These are phyloP conservation scores for Aspergillus sp. DNA, from an alignment of 2,329 filamentous ascomycete species.

Conservation along the genomic window DNA sequence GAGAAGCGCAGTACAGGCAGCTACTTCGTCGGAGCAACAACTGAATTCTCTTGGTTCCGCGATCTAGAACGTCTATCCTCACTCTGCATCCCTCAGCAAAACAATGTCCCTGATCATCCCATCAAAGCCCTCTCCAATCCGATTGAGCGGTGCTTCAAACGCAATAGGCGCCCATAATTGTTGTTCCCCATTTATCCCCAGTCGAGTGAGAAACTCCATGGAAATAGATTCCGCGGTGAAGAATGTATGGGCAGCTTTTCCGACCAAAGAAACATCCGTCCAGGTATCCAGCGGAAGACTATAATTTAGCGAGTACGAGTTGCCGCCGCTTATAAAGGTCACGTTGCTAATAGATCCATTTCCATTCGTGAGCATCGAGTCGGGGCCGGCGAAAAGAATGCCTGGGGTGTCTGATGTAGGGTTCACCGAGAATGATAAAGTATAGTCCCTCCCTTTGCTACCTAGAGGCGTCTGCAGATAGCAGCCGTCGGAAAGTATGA, in stretches of 20 bases:
- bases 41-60: too few relatives aligned
- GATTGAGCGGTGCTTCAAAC: background rate
- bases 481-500: conserved; percentile 41
- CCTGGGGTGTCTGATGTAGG: conserved; percentile 35
- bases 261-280: conserved; percentile 16
- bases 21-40: background rate
- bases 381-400: conserved; percentile 44
- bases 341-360: conserved; percentile 36
- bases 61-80: background rate
- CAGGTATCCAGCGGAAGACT: conserved; percentile 39
- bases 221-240: background rate
- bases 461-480: conserved; percentile 47
- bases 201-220: background rate
- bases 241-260: background rate
- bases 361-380: conserved; percentile 42
- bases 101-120: background rate
- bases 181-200: background rate
- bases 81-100: background rate
- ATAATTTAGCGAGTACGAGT: conserved; percentile 43
- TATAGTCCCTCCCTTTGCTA: conserved; percentile 57
- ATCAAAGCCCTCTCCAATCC: background rate
- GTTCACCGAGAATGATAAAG: conserved; percentile 48
- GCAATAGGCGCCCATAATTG: background rate
- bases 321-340: conserved; percentile 40
- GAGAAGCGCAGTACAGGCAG: background rate